Evolutionary conservation across 1,284 basidiomycete genomes (phyloP).

Genomic region (Boletus semigastroideus): DNA sequence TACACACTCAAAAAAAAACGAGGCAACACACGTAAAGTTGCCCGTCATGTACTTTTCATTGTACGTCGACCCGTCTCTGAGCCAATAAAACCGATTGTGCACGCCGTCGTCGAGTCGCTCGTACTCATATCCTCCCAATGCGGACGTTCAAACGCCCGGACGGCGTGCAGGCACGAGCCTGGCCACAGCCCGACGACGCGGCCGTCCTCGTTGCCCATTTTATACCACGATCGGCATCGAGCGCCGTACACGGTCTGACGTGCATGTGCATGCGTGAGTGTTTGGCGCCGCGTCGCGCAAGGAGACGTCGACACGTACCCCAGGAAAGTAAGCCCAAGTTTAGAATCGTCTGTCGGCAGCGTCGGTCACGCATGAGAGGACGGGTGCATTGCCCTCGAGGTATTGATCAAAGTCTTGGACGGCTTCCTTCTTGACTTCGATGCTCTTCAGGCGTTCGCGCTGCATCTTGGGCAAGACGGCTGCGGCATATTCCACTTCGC

Average conservation of each 20-base stretch:
- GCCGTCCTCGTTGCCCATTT: constrained; percentile 57
- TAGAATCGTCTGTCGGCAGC: neutral
- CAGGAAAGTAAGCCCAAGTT: constrained; percentile 48
- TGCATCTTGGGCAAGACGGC: constrained; percentile 57
- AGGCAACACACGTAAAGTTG: constrained; percentile 43
- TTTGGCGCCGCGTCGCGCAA: too few species aligned
- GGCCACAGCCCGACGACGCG: constrained; percentile 60
- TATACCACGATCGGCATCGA: constrained; percentile 68
- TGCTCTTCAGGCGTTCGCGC: constrained; percentile 56
- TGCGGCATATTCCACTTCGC: constrained; percentile 54
- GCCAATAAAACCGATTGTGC: constrained; percentile 54
- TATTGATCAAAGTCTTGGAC: constrained; percentile 61
- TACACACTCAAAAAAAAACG: neutral
- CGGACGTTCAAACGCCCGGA: constrained; percentile 48
- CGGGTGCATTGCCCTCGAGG: constrained; percentile 38
- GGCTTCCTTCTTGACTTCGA: constrained; percentile 56
- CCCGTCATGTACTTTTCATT: constrained; percentile 43
- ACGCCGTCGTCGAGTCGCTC: constrained; percentile 44
- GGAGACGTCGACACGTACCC: constrained; percentile 26
- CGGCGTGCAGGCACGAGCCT: constrained; percentile 55
- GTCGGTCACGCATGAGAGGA: neutral
- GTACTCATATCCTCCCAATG: constrained; percentile 69
- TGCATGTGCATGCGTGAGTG: neutral
- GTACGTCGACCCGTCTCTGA: constrained; percentile 54
- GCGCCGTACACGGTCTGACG: constrained; percentile 57